These are phyloP conservation scores for Aethionema arabicum DNA, from an alignment of 345 rosid species.

Conservation along the genomic window DNA sequence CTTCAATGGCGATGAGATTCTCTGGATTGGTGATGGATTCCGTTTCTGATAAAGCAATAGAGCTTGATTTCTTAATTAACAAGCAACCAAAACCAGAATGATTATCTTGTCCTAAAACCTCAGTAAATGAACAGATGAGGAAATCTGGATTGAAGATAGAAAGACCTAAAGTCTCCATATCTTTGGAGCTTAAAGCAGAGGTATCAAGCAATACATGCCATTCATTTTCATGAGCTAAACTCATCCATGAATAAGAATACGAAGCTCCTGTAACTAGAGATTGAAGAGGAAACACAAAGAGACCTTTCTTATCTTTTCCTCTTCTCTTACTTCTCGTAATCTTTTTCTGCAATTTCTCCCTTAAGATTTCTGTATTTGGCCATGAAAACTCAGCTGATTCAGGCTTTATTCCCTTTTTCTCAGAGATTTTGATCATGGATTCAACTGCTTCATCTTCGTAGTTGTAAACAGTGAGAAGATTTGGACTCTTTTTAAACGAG, in stretches of 20 bases:
- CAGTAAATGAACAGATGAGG: conserved; percentile 69
- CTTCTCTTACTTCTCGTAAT: conserved; percentile 40
- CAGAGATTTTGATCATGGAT: conserved; percentile 51
- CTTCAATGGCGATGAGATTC: conserved; percentile 24
- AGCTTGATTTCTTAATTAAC: conserved; percentile 60
- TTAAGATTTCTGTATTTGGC: conserved; percentile 53
- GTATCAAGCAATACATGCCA: conserved; percentile 92
- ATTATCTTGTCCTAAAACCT: conserved; percentile 62
- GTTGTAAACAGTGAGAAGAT: conserved; percentile 78
- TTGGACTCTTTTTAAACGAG: conserved; percentile 49
- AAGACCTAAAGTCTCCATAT: conserved; percentile 89
- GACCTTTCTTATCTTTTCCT: conserved; percentile 44
- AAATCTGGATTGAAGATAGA: conserved; percentile 80
- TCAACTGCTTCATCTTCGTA: conserved; percentile 67
- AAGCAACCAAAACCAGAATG: conserved; percentile 78
- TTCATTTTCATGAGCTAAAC: conserved; percentile 60
- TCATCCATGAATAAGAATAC: conserved; percentile 86
- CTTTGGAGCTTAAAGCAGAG: conserved; percentile 65
- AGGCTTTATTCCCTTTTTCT: conserved; percentile 55
- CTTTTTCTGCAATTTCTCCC: conserved; percentile 56
- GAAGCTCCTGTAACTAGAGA: conserved; percentile 69
- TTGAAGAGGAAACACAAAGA: conserved; percentile 81
- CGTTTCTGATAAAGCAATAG: conserved; percentile 43
- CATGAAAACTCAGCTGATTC: conserved; percentile 65
- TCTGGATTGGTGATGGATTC: conserved; percentile 22